A percentile compares a stretch with the other conserved stretches of the same genome.
Evolutionary conservation across 441 rosid genomes (phyloP).

Genomic region (Erodium trifolium): DNA sequence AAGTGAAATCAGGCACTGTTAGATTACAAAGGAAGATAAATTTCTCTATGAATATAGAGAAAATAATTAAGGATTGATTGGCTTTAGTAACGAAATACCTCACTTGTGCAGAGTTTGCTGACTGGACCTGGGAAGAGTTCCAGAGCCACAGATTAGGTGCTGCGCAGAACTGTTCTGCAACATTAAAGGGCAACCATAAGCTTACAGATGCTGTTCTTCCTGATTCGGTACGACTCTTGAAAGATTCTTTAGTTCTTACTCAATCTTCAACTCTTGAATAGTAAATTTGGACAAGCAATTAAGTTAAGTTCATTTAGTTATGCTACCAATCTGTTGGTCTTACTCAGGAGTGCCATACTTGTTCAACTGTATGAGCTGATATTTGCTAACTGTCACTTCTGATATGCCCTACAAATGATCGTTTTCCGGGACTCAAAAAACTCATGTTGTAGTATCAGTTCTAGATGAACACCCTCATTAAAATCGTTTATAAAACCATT

Average conservation of each 20-base stretch:
- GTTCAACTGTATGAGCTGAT: background rate
- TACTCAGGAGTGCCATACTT: background rate
- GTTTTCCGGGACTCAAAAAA: background rate
- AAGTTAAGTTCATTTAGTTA: background rate
- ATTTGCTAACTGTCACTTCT: background rate
- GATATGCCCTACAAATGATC: background rate
- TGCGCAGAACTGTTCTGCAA: conserved; percentile 95
- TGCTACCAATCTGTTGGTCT: background rate
- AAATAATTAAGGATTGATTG: no score
- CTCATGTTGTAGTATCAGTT: background rate
- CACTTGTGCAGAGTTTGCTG: conserved; percentile 57
- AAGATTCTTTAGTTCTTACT: background rate
- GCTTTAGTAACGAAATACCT: background rate
- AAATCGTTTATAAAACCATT: background rate
- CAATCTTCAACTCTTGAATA: background rate
- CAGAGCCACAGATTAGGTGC: conserved; percentile 70
- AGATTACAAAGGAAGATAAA: background rate
- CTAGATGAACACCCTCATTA: background rate
- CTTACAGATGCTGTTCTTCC: conserved; percentile 54
- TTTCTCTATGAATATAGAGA: no score
- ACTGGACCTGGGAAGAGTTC: conserved; percentile 90
- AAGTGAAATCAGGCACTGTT: background rate
- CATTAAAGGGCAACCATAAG: conserved; percentile 64
- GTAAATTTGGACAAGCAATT: no score
- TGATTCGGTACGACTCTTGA: conserved; percentile 28